Evolutionary conservation across 768 basidiomycete genomes (phyloP).

Genomic region (Mycena filopes): DNA sequence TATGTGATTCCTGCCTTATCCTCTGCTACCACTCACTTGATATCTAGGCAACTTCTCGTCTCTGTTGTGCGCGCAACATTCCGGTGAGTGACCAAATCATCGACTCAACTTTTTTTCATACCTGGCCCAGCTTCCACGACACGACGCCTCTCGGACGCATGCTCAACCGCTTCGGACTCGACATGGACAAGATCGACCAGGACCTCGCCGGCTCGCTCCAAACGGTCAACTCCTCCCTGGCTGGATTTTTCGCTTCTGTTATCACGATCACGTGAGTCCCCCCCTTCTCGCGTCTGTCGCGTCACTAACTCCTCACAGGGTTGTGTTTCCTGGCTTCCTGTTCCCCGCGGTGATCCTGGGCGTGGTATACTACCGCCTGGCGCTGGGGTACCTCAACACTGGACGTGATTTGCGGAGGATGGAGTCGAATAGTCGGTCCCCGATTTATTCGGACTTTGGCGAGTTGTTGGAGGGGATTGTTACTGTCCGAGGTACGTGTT

Average conservation of each 20-base stretch:
- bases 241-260: slow-evolving; percentile 80
- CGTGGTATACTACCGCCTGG: slow-evolving; percentile 74
- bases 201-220: slow-evolving; percentile 76
- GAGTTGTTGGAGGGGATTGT: slow-evolving; percentile 90
- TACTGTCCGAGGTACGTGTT: slow-evolving; percentile 72
- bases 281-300: neutral
- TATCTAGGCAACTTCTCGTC: slow-evolving; percentile 51
- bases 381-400: slow-evolving; percentile 80
- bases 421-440: slow-evolving; percentile 89
- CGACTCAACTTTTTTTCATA: neutral
- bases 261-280: slow-evolving; percentile 71
- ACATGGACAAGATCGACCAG: slow-evolving; percentile 88
- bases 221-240: slow-evolving; percentile 81
- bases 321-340: slow-evolving; percentile 86
- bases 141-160: slow-evolving; percentile 88
- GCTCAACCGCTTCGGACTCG: slow-evolving; percentile 79
- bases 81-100: slow-evolving; percentile 44
- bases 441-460: slow-evolving; percentile 85
- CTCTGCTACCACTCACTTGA: neutral
- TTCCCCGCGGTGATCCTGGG: slow-evolving; percentile 75
- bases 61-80: slow-evolving; percentile 71
- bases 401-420: slow-evolving; percentile 89
- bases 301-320: slow-evolving; percentile 41
- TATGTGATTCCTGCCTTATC: slow-evolving; percentile 22
- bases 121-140: slow-evolving; percentile 41